Conservation (phyloP, 2,329 filamentous ascomycete genomes). For the Colletotrichum neosansevieriae region DNA sequence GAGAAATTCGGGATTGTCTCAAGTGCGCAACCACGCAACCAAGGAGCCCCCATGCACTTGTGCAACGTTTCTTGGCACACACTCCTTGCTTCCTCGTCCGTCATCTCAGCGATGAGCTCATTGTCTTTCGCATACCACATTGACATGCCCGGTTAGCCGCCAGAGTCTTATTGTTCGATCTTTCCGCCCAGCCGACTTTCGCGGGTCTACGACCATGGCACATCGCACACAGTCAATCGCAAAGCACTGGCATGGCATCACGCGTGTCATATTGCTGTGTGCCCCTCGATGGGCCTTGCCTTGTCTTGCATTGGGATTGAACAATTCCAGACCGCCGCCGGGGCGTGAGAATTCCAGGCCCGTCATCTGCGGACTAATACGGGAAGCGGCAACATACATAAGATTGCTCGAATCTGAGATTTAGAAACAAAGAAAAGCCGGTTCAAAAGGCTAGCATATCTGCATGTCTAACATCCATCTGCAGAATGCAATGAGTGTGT, state of each 20-base stretch:
- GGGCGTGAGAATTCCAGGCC: no score
- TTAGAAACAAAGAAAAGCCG: conserved; percentile 17
- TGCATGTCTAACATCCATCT: background rate
- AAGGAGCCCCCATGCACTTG: conserved; percentile 36
- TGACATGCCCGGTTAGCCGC: conserved; percentile 1
- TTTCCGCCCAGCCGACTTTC: conserved; percentile 17
- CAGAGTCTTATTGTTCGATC: background rate
- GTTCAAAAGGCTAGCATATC: background rate
- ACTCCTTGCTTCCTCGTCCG: conserved; percentile 24
- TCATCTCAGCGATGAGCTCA: conserved; percentile 34
- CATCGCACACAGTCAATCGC: no score
- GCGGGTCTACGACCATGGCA: background rate
- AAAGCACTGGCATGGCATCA: no score
- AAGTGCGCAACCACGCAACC: conserved; percentile 32
- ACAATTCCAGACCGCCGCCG: background rate
- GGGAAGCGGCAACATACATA: background rate
- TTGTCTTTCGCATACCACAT: conserved; percentile 22
- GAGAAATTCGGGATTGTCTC: conserved; percentile 33
- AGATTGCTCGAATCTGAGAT: background rate
- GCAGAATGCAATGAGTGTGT: background rate
- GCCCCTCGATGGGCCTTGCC: no score
- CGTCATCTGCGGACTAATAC: background rate
- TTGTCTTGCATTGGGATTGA: background rate
- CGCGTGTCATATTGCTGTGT: no score
- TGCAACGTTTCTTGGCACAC: conserved; percentile 36